phyloP scores from a whole-genome alignment of 306 rosid genomes.

The Malus asiatica region DNA sequence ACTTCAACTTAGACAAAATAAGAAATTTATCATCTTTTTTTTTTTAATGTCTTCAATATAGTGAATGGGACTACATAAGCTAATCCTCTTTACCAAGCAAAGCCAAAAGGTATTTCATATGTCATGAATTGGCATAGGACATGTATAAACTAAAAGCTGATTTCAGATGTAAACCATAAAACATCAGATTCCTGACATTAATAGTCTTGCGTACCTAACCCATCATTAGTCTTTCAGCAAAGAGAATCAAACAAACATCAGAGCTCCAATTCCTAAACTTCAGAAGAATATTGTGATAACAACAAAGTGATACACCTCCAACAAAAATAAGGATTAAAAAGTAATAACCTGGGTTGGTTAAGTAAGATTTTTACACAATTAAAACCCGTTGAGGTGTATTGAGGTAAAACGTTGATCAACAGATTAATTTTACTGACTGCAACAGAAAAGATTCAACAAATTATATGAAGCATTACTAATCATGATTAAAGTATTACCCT shows the following conservation, averaged over 20 bases:
- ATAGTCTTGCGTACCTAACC: background rate
- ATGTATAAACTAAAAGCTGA: background rate
- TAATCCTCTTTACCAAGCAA: no score
- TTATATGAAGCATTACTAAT: background rate
- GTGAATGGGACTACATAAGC: no score
- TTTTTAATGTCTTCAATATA: no score
- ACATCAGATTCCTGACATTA: slow-evolving; percentile 21
- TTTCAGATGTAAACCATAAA: slow-evolving; percentile 2
- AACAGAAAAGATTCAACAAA: background rate
- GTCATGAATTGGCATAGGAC: background rate
- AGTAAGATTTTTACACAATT: background rate
- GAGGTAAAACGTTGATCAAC: background rate
- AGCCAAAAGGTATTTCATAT: background rate
- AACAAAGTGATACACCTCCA: background rate
- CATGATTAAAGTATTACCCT: background rate
- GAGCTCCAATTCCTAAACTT: slow-evolving; percentile 4
- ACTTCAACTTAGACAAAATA: no score
- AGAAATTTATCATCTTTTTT: no score
- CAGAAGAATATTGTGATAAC: background rate
- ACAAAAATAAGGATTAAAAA: background rate
- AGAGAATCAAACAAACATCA: slow-evolving; percentile 11
- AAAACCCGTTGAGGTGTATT: background rate
- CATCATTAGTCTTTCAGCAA: background rate
- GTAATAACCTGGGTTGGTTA: background rate
- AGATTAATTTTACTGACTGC: background rate